Evolutionary conservation across 1,284 basidiomycete genomes (phyloP), one percentile per base, ranked within the genome.

Genomic region (Butyriboletus appendiculatus): DNA sequence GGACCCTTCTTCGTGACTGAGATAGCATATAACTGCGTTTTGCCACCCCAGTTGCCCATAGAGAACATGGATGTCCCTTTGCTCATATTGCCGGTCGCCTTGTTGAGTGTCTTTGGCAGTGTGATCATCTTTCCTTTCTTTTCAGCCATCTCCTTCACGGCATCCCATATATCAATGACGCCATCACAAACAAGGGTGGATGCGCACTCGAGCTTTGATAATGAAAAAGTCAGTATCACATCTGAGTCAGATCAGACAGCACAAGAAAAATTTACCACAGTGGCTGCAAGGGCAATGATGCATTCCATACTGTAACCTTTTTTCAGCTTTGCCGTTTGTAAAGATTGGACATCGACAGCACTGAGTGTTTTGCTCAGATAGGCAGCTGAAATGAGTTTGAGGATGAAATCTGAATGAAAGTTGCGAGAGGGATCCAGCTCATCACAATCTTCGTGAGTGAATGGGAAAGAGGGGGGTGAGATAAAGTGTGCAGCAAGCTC

Each of bases 391-490:
- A 61, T 14, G 1, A 61, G 50, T 30, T 54, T 41, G 2, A 59
- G 20, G 22, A 61, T 52, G 15, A 61, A 59, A 14, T 45, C 32
- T 1, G 47, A 60, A 14, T 8, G 9, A 34, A 58, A 59, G 9
- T 46, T 50, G 24, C 5, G 5, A 26, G 8, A 10, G 28, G 46
- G 32, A 34, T 42, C 20, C 7, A 34, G 52, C 4, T 53, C 10
- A 5, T 59, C 53, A 22, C 53, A 52, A 4, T 59, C 51, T 28
- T 61, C 49, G n/a, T 59, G 40, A 0, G 34, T 49, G 43, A 61
- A 61, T 15, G 14, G 47, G n/a, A 52, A 53, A 18, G 20, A 8
- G 8, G 49, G 49, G 26, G 42, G 35, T 0, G 7, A 30, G 16
- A 50, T 32, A 1, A 50, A n/a, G 24, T 24, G 24, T 1, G 1